A percentile compares a stretch with the other conserved stretches of the same genome.
Conservation (phyloP, 78 protist species). For the Guillardia theta region DNA sequence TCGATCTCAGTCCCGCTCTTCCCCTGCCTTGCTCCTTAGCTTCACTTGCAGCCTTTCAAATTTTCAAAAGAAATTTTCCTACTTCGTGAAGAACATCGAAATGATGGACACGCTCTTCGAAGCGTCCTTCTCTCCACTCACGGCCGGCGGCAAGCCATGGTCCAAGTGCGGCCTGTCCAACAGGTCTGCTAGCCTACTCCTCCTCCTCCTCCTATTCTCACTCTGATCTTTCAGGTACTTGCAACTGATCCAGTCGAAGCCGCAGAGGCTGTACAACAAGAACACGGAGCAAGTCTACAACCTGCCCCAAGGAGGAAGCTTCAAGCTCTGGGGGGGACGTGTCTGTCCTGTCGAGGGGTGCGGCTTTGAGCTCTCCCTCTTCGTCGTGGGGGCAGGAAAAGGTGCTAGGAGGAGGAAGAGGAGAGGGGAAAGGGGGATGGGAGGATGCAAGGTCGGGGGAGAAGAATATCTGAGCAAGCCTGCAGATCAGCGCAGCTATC, state of each 20-base stretch:
- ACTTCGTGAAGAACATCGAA: conserved; percentile 3
- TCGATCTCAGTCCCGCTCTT: not conserved
- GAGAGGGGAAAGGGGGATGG: too few relatives aligned
- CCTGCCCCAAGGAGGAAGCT: not conserved
- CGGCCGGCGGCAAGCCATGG: conserved; percentile 17
- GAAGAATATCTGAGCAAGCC: too few relatives aligned
- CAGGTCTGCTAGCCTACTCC: not conserved
- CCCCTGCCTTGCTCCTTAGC: not conserved
- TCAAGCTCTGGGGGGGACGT: not conserved
- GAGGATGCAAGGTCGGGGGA: too few relatives aligned
- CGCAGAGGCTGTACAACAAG: conserved; percentile 2
- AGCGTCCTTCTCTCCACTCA: not conserved
- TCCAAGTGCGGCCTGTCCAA: conserved; percentile 25
- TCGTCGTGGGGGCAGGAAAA: too few relatives aligned
- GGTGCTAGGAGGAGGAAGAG: too few relatives aligned
- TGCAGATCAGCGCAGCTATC: not conserved
- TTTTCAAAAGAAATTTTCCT: not conserved
- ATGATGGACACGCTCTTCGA: conserved; percentile 26
- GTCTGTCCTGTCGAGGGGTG: conserved; percentile 16
- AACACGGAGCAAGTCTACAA: conserved; percentile 14
- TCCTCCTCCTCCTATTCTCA: not conserved
- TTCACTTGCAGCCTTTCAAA: not conserved
- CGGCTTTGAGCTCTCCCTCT: not conserved
- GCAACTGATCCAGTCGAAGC: not conserved
- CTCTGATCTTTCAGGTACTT: not conserved